Evolutionary conservation across 2,329 filamentous ascomycete genomes (phyloP).

Genomic region (Talaromyces marneffei): DNA sequence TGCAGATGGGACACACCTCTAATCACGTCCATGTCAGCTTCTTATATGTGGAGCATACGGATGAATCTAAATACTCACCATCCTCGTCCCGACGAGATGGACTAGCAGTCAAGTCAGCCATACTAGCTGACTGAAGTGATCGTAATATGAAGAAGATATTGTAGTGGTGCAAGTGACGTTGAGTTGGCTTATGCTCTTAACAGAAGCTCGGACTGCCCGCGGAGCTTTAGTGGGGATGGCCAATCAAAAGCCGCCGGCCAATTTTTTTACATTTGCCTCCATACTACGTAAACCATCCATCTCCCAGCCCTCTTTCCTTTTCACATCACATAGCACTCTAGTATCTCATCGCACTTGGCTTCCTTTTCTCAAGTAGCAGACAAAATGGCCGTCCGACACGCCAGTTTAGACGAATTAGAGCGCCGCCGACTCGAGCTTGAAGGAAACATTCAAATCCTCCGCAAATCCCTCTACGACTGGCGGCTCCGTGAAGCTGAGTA

Average conservation of each 20-base stretch:
- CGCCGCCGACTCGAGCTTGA: slow-evolving; percentile 70
- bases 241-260: slow-evolving; percentile 15
- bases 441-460: slow-evolving; percentile 66
- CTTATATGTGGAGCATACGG: background rate
- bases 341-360: background rate
- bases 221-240: slow-evolving; percentile 8
- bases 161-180: background rate
- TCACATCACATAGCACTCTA: slow-evolving; percentile 13
- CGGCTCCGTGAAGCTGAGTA: slow-evolving; percentile 88
- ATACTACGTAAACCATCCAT: slow-evolving; percentile 8
- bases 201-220: background rate
- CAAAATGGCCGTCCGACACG: slow-evolving; percentile 34
- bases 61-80: slow-evolving; percentile 24
- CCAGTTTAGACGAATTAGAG: slow-evolving; percentile 64
- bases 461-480: slow-evolving; percentile 77
- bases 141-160: background rate
- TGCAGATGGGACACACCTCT: slow-evolving; percentile 96
- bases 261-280: slow-evolving; percentile 14
- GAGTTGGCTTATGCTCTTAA: background rate
- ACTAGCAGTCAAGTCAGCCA: slow-evolving; percentile 30
- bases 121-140: slow-evolving; percentile 13
- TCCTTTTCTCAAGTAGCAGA: background rate
- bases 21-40: slow-evolving; percentile 7
- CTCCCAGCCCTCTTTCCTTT: background rate
- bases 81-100: slow-evolving; percentile 38